Evolutionary conservation across 73 alveolate species (phyloP).

Genomic region (Durusdinium trenchii): DNA sequence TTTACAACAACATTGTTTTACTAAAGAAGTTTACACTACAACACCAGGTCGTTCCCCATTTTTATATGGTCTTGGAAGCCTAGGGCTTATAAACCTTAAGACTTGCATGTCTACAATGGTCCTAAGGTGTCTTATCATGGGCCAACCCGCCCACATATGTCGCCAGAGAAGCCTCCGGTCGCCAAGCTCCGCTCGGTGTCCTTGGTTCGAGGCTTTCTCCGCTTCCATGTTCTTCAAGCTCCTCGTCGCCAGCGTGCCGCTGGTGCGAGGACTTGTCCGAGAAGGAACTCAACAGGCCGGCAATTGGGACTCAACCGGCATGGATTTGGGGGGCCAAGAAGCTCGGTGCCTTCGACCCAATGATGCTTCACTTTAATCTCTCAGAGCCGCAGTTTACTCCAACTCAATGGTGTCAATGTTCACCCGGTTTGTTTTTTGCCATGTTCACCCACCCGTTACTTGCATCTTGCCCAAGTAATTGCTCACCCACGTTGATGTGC

Average conservation of each 20-base stretch:
- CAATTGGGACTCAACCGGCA: too few species aligned
- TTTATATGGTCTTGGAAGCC: neutral
- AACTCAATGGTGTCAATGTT: too few species aligned
- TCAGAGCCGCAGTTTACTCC: too few species aligned
- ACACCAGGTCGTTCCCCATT: neutral
- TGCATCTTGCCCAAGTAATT: too few species aligned
- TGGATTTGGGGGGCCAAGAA: too few species aligned
- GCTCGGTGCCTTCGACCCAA: too few species aligned
- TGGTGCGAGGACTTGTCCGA: conserved; percentile 68
- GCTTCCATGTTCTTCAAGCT: conserved; percentile 95
- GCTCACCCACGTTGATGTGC: too few species aligned
- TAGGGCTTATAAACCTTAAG: neutral
- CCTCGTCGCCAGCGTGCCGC: conserved; percentile 52
- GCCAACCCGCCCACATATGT: neutral
- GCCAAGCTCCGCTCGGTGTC: too few species aligned
- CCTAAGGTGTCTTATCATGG: neutral
- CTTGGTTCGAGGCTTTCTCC: conserved; percentile 37
- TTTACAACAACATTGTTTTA: neutral
- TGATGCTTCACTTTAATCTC: too few species aligned
- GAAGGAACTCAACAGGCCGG: conserved; percentile 66
- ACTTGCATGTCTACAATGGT: neutral
- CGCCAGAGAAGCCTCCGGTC: neutral
- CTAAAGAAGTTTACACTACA: neutral
- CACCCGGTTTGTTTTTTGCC: too few species aligned
- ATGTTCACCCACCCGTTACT: too few species aligned